phyloP scores from a whole-genome alignment of 2,329 filamentous ascomycete genomes.

The Pochonia chlamydosporia region DNA sequence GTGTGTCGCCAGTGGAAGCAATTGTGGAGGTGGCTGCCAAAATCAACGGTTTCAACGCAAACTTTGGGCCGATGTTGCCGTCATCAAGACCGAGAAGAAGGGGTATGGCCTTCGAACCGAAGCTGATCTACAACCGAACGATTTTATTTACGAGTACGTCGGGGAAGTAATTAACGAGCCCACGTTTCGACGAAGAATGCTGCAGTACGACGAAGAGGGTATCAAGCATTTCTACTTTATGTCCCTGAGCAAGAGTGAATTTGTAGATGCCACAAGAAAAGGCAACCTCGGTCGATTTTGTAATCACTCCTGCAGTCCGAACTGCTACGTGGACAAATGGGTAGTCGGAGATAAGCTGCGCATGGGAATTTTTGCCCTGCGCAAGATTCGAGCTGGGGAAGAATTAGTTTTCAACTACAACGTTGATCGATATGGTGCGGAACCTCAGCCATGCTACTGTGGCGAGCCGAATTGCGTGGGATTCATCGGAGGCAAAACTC shows the following conservation, averaged over 20 bases:
- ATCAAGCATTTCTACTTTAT: constrained; percentile 99
- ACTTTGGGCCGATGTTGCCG: constrained; percentile 84
- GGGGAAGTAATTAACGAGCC: constrained; percentile 95
- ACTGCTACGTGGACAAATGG: constrained; percentile 99
- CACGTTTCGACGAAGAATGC: constrained; percentile 82
- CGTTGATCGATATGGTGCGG: constrained; percentile 93
- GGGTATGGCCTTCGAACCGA: constrained; percentile 88
- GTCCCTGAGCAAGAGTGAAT: constrained; percentile 94
- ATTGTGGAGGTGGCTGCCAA: constrained; percentile 81
- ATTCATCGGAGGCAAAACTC: constrained; percentile 95
- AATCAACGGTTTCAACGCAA: constrained; percentile 92
- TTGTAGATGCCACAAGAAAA: constrained; percentile 95
- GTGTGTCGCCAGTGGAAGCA: constrained; percentile 71
- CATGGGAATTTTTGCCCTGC: constrained; percentile 96
- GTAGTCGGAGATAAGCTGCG: constrained; percentile 94
- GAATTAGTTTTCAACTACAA: constrained; percentile 99
- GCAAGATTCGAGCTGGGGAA: constrained; percentile 78
- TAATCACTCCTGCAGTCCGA: constrained; percentile 98
- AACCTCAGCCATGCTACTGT: constrained; percentile 96
- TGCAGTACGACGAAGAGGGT: constrained; percentile 89
- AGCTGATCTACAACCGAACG: constrained; percentile 67
- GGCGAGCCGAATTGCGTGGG: constrained; percentile 91
- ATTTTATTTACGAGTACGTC: constrained; percentile 98
- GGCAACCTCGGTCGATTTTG: constrained; percentile 95
- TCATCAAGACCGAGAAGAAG: constrained; percentile 98